These are phyloP conservation scores for Alliaria petiolata DNA, from an alignment of 345 rosid species.

Conservation along the genomic window DNA sequence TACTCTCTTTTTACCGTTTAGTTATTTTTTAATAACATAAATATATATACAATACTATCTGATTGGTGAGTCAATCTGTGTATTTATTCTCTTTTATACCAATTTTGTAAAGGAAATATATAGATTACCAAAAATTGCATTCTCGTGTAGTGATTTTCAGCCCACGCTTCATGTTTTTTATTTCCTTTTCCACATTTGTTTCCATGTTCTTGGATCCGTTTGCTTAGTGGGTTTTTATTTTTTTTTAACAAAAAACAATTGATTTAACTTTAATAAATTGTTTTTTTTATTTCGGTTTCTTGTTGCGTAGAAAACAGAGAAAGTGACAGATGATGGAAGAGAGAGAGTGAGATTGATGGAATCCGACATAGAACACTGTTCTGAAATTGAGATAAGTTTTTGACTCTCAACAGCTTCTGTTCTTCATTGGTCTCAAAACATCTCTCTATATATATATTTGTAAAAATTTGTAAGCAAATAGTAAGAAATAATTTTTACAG, in stretches of 20 bases:
- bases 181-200: conserved; percentile 26
- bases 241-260: not conserved
- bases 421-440: not conserved
- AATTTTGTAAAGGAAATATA: not conserved
- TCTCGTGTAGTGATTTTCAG: conserved; percentile 15
- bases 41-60: not conserved
- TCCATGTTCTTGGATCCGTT: conserved; percentile 31
- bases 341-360: conserved; percentile 25
- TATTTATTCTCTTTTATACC: not conserved
- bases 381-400: conserved; percentile 36
- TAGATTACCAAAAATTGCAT: not conserved
- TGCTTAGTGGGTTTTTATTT: conserved; percentile 14
- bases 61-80: not conserved
- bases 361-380: conserved; percentile 64
- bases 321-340: conserved; percentile 46
- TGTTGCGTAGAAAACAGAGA: conserved; percentile 48
- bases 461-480: not conserved
- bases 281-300: conserved; percentile 28
- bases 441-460: not conserved
- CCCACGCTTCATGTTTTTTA: conserved; percentile 24
- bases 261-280: conserved; percentile 7
- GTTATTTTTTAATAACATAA: too few species aligned
- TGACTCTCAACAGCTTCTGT: conserved; percentile 39
- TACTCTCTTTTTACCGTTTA: not conserved
- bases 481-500: not conserved